Evolutionary conservation across 306 rosid species (phyloP).

Genomic region (Vigna hirtella): DNA sequence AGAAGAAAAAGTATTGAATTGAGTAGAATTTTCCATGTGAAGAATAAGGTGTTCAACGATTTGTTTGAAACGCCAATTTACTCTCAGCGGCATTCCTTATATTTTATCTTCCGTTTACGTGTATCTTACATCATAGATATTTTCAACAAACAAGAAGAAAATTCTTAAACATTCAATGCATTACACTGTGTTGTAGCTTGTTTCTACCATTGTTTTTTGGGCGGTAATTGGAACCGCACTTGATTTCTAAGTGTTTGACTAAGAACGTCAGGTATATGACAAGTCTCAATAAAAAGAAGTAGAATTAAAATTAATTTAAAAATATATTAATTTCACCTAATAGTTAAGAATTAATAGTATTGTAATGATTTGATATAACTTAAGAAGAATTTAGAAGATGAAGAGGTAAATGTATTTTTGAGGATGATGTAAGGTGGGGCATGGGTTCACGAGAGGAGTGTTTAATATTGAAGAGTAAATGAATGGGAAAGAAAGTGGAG

Average conservation of each 20-base stretch:
- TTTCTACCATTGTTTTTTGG: conserved; percentile 1
- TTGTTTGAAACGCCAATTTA: conserved; percentile 24
- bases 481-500: conserved; percentile 53
- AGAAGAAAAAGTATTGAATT: conserved; percentile 10
- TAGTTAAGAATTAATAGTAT: not conserved
- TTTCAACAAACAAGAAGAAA: not conserved
- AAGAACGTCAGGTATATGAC: not conserved
- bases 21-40: conserved; percentile 23
- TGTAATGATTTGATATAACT: not conserved
- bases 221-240: not conserved
- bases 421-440: conserved; percentile 48
- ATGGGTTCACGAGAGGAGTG: conserved; percentile 37
- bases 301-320: not conserved
- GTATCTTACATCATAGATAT: not conserved
- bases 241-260: not conserved
- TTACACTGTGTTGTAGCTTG: not conserved
- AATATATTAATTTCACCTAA: not conserved
- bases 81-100: not conserved
- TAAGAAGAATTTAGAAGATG: not conserved
- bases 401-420: not conserved
- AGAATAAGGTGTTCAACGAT: conserved; percentile 7
- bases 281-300: not conserved
- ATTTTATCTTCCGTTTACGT: not conserved
- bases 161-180: not conserved
- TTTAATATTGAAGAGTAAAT: conserved; percentile 43